These are phyloP conservation scores for Plasmodium knowlesi DNA, from an alignment of 169 alveolate species.

Conservation along the genomic window DNA sequence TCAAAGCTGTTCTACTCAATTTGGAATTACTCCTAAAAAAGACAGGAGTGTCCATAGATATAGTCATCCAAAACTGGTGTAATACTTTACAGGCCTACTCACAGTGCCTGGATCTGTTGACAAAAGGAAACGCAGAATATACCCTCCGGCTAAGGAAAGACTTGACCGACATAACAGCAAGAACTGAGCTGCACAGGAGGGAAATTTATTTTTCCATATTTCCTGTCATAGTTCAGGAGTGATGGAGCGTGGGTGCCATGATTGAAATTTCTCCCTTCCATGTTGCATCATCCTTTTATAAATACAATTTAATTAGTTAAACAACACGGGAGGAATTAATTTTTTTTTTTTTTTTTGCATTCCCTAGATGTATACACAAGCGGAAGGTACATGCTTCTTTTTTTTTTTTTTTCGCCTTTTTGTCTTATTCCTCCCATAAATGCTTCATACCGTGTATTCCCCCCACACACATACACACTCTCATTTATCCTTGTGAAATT, in stretches of 20 bases:
- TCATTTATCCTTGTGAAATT: constrained; percentile 13
- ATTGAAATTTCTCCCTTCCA: neutral
- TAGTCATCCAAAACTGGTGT: constrained; percentile 74
- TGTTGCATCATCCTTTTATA: neutral
- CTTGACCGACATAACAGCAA: constrained; percentile 39
- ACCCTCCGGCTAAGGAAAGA: constrained; percentile 36
- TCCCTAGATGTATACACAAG: neutral
- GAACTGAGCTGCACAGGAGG: constrained; percentile 38
- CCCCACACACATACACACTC: neutral
- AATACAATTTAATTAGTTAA: neutral
- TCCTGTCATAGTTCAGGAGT: constrained; percentile 53
- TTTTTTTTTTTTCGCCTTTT: neutral
- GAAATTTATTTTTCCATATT: constrained; percentile 65
- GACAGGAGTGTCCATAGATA: constrained; percentile 71
- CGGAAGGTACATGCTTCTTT: neutral
- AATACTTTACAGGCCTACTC: constrained; percentile 72
- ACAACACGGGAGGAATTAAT: neutral
- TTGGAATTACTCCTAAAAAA: constrained; percentile 32
- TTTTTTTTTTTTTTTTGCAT: neutral
- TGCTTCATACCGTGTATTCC: neutral
- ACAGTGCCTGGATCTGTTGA: constrained; percentile 39
- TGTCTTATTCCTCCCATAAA: neutral
- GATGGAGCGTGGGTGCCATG: neutral
- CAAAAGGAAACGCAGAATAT: constrained; percentile 71
- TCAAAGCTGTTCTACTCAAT: constrained; percentile 37